Percentiles rank a stretch among this genome's conserved stretches.
Evolutionary conservation across 495 filamentous ascomycete genomes (phyloP).

Genomic region (Neurospora sp.): DNA sequence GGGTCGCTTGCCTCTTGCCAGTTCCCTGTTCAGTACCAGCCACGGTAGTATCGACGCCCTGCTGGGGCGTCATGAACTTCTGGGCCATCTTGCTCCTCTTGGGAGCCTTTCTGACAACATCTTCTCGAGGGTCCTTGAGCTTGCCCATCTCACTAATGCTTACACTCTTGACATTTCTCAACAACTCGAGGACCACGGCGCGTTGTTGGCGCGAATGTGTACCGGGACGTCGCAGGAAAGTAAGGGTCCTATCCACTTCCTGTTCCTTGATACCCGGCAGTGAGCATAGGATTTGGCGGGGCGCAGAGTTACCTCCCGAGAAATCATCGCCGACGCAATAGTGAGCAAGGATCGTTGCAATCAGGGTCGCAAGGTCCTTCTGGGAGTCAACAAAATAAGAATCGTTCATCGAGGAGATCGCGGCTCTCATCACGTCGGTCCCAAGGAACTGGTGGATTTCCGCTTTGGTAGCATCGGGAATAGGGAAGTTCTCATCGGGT

Average conservation of each 20-base stretch:
- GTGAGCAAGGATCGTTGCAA: constrained; percentile 70
- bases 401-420: constrained; percentile 82
- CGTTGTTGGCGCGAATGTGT: constrained; percentile 63
- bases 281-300: constrained; percentile 43
- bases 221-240: constrained; percentile 38
- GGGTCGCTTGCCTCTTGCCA: constrained; percentile 17
- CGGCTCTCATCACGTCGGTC: constrained; percentile 70
- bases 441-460: constrained; percentile 88
- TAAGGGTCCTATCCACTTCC: constrained; percentile 53
- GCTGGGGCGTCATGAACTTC: constrained; percentile 40
- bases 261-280: constrained; percentile 43
- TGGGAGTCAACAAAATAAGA: constrained; percentile 95
- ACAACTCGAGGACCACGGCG: constrained; percentile 72
- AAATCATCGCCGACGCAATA: constrained; percentile 32
- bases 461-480: constrained; percentile 36
- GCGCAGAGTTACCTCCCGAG: constrained; percentile 48
- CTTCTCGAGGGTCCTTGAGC: constrained; percentile 41
- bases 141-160: constrained; percentile 90
- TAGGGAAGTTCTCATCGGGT: constrained; percentile 31
- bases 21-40: constrained; percentile 4
- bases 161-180: constrained; percentile 77
- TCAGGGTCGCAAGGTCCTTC: constrained; percentile 80
- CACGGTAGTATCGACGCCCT: neutral
- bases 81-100: constrained; percentile 45
- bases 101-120: constrained; percentile 1